Evolutionary conservation across 1,284 basidiomycete species (phyloP), one percentile per base, ranked within the genome.

Genomic region (Cryptococcus hybrid): DNA sequence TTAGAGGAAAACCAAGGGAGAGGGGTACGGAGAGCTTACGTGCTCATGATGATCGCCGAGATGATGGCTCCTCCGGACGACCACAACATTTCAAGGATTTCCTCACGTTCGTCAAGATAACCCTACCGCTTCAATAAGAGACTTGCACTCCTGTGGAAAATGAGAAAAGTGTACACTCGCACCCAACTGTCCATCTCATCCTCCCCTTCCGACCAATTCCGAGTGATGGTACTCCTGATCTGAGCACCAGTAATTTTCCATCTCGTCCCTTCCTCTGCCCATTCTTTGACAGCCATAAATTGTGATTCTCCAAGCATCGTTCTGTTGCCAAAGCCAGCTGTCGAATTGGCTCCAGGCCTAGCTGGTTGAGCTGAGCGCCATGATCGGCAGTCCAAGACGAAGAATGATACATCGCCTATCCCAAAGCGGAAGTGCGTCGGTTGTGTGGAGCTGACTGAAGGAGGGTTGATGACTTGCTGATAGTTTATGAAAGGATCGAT

Each of bases 41-140:
- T 60, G 54, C 43, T 60, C 58, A 34, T 60, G 54, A 34, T 55
- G 12, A 36, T 60, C 58, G 9, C 58, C 58, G n/a, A 59, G 36
- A 59, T 59, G 37, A 59, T 48, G 24, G 57, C 57, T 24, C 57
- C 57, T 11, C 57, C 57, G 13, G 54, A 44, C 7, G 39, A 37
- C 57, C 57, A 59, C 8, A 55, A 13, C 9, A 55, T 15, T 24
- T 51, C 43, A 38, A 60, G 18, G 13, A 60, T 56, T 34, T 56
- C 40, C 47, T 60, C 58, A 37, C 58, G 40, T 47, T 56, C 54
- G 35, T 60, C 58, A 7, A 56, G 47, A 50, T 56, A 60, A 1
- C 54, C 57, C 57, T 59, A 40, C 12, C 12, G 36, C 44, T 35
- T n/a, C 30, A 18, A 30, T 18, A 40, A 49, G 18, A 57, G 36